Evolutionary conservation across 176 grass and related monocot genomes (phyloP).

Genomic region (Rhipidocladum racemiflorum): DNA sequence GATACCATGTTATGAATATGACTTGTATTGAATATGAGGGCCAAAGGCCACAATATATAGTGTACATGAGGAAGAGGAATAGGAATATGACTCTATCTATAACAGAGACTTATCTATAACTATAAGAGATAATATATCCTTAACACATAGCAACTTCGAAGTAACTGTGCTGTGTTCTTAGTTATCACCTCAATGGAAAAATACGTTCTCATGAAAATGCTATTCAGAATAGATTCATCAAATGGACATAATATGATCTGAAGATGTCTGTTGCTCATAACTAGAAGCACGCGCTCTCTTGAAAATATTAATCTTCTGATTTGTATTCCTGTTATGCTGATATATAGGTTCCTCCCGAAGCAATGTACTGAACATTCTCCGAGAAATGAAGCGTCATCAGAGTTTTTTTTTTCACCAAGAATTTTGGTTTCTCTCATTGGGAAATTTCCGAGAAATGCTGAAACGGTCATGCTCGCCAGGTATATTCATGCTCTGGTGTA

Average conservation of each 20-base stretch:
- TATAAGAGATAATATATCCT: too few species aligned
- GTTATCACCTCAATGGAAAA: not conserved
- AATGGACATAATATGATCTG: not conserved
- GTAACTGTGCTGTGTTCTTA: not conserved
- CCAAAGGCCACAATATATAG: too few species aligned
- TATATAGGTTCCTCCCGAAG: slow-evolving; percentile 57
- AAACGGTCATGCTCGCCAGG: not conserved
- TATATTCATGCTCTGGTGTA: not conserved
- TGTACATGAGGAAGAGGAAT: too few species aligned
- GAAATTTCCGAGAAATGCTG: not conserved
- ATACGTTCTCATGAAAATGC: not conserved
- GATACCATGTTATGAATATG: too few species aligned
- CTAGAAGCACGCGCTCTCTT: not conserved
- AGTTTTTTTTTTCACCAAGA: not conserved
- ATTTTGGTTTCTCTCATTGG: not conserved
- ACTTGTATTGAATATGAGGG: too few species aligned
- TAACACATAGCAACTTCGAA: not conserved
- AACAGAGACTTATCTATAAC: too few species aligned
- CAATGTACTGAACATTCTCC: slow-evolving; percentile 51
- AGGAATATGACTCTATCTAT: too few species aligned
- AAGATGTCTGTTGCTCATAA: not conserved
- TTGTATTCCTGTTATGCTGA: slow-evolving; percentile 28
- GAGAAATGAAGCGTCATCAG: slow-evolving; percentile 49
- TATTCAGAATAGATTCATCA: not conserved
- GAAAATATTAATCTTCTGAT: not conserved